Conservation (phyloP, 2,329 filamentous ascomycete species). For the Fusarium nodosum region DNA sequence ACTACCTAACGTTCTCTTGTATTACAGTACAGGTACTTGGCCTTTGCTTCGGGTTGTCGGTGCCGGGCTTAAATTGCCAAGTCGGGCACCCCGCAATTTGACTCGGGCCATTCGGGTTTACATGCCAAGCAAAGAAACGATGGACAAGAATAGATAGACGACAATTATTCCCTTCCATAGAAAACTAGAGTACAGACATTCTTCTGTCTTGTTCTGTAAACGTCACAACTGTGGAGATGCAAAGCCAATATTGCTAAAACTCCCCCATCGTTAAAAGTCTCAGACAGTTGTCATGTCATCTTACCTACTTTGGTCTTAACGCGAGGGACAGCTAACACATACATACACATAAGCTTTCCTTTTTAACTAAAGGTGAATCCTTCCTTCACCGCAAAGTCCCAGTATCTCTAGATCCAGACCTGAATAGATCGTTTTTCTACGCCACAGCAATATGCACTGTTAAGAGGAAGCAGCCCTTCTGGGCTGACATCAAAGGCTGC, state of each 20-base stretch:
- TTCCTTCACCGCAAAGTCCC: slow-evolving; percentile 15
- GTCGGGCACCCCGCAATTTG: slow-evolving; percentile 30
- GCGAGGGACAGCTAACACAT: neutral
- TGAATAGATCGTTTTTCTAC: slow-evolving; percentile 1
- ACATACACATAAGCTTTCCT: neutral
- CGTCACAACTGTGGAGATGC: slow-evolving; percentile 26
- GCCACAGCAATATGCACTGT: slow-evolving; percentile 4
- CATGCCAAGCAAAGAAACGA: neutral
- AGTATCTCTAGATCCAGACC: slow-evolving; percentile 19
- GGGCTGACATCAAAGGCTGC: slow-evolving; percentile 23
- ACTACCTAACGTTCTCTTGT: slow-evolving; percentile 15
- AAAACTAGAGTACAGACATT: neutral
- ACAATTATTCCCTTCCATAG: slow-evolving; percentile 19
- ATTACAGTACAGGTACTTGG: slow-evolving; percentile 8
- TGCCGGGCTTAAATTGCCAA: slow-evolving; percentile 21
- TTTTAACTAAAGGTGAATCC: neutral
- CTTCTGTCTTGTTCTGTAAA: slow-evolving; percentile 6
- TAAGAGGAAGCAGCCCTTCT: slow-evolving; percentile 18
- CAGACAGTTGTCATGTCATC: neutral
- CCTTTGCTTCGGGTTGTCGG: slow-evolving; percentile 19
- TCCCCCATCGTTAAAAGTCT: neutral
- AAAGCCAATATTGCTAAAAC: too few species aligned
- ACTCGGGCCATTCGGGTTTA: slow-evolving; percentile 6
- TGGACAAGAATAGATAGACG: slow-evolving; percentile 3
- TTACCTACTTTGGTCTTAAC: neutral